Conservation (phyloP, 208 protist genomes). For the Naegleria gruberi region DNA sequence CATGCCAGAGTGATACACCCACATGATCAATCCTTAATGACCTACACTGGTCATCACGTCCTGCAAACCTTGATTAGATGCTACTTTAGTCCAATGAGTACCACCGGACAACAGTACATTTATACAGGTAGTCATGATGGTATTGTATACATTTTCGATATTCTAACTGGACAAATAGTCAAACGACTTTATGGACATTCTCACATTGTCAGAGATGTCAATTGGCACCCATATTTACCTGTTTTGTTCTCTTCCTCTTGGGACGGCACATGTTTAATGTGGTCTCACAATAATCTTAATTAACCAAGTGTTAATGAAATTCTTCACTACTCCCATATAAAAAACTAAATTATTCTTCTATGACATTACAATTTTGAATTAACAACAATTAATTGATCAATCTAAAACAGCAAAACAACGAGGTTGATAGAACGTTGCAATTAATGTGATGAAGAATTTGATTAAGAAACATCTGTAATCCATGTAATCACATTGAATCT, state of each 20-base stretch:
- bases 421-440: too few species aligned
- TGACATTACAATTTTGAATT: too few species aligned
- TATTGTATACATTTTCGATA: slow-evolving; percentile 11
- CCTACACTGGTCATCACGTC: slow-evolving; percentile 25
- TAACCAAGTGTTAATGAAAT: too few species aligned
- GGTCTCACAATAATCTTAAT: too few species aligned
- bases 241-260: slow-evolving; percentile 5
- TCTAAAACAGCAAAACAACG: too few species aligned
- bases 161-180: slow-evolving; percentile 16
- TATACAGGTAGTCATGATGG: slow-evolving; percentile 31
- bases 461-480: too few species aligned
- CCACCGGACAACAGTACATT: slow-evolving; percentile 37
- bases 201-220: slow-evolving; percentile 5
- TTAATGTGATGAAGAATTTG: too few species aligned
- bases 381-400: too few species aligned
- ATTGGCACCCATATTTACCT: slow-evolving; percentile 23
- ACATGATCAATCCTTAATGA: slow-evolving; percentile 36
- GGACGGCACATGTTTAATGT: slow-evolving; percentile 14
- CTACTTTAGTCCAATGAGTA: slow-evolving; percentile 26
- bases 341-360: too few species aligned
- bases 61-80: slow-evolving; percentile 30
- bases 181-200: neutral
- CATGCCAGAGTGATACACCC: neutral
- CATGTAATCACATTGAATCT: too few species aligned
- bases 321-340: too few species aligned